Evolutionary conservation across 768 basidiomycete genomes (phyloP).

Genomic region (Holtermanniella nyarrowii): DNA sequence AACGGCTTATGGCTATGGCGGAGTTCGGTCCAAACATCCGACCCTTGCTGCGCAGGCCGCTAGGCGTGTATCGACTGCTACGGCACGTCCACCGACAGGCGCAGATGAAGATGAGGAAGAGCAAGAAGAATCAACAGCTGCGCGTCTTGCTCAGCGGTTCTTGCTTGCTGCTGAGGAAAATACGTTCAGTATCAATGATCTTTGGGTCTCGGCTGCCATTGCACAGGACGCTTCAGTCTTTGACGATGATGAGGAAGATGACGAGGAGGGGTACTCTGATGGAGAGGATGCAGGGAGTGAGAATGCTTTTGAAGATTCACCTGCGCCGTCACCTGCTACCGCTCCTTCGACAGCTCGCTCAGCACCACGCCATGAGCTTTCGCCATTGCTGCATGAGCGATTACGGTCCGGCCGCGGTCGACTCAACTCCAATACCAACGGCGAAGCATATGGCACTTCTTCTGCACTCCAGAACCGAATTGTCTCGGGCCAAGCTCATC

Average conservation of each 20-base stretch:
- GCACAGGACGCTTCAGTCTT: slow-evolving; percentile 61
- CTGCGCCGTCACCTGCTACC: slow-evolving; percentile 19
- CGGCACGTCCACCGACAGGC: slow-evolving; percentile 11
- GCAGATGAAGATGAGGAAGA: slow-evolving; percentile 27
- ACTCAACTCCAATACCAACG: neutral
- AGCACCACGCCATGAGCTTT: neutral
- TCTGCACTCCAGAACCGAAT: neutral
- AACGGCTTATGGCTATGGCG: slow-evolving; percentile 27
- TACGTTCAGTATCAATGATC: slow-evolving; percentile 85
- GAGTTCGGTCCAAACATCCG: slow-evolving; percentile 39
- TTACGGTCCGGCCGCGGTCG: neutral
- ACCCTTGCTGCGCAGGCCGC: slow-evolving; percentile 38
- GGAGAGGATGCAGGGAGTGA: slow-evolving; percentile 40
- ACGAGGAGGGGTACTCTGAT: slow-evolving; percentile 47
- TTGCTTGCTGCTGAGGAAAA: slow-evolving; percentile 81
- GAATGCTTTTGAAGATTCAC: slow-evolving; percentile 38
- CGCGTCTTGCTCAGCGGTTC: slow-evolving; percentile 79
- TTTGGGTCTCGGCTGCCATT: slow-evolving; percentile 96
- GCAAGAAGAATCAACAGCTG: slow-evolving; percentile 38
- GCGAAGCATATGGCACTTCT: neutral
- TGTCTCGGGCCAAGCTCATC: slow-evolving; percentile 9
- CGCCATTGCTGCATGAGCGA: neutral
- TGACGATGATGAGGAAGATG: slow-evolving; percentile 63
- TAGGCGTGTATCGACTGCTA: slow-evolving; percentile 23
- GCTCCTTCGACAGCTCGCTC: slow-evolving; percentile 3